These are phyloP conservation scores for Fulvia fulva DNA, from an alignment of 2,329 filamentous ascomycete genomes.

Conservation along the genomic window DNA sequence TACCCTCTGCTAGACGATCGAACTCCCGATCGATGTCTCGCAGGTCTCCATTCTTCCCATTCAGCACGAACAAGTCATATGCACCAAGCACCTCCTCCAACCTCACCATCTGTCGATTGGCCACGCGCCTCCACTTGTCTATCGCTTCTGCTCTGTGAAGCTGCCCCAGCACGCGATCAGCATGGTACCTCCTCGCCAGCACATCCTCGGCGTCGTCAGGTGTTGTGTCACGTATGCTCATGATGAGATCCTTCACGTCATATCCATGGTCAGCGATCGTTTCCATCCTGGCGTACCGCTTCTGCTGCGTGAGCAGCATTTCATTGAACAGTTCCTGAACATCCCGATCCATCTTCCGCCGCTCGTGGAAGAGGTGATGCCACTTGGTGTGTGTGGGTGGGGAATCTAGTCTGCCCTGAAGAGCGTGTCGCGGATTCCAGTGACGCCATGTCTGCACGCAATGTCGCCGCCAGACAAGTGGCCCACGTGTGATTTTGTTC, in stretches of 20 bases:
- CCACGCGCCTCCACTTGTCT: conserved; percentile 65
- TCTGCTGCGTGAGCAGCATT: conserved; percentile 66
- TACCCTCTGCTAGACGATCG: conserved; percentile 57
- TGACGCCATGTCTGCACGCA: conserved; percentile 66
- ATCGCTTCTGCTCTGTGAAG: conserved; percentile 79
- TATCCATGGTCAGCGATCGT: conserved; percentile 70
- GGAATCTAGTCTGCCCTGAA: conserved; percentile 51
- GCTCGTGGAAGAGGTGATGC: conserved; percentile 53
- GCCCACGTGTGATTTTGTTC: conserved; percentile 62
- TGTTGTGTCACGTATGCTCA: conserved; percentile 62
- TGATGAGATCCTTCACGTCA: conserved; percentile 75
- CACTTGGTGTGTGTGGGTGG: conserved; percentile 49
- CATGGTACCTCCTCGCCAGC: conserved; percentile 74
- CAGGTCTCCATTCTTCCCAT: conserved; percentile 68
- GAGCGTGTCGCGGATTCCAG: conserved; percentile 67
- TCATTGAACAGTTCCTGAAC: conserved; percentile 52
- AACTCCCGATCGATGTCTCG: conserved; percentile 60
- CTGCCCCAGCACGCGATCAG: conserved; percentile 67
- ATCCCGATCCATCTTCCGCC: conserved; percentile 33
- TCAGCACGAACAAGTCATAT: conserved; percentile 85
- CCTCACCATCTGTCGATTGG: conserved; percentile 48
- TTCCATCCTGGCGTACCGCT: conserved; percentile 66
- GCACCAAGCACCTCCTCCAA: conserved; percentile 74
- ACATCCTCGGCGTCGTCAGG: conserved; percentile 64
- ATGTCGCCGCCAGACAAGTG: conserved; percentile 74